Base-by-base conservation (phyloP, 2,329 filamentous ascomycete species). In the Ceratocystis smalleyi region DNA sequence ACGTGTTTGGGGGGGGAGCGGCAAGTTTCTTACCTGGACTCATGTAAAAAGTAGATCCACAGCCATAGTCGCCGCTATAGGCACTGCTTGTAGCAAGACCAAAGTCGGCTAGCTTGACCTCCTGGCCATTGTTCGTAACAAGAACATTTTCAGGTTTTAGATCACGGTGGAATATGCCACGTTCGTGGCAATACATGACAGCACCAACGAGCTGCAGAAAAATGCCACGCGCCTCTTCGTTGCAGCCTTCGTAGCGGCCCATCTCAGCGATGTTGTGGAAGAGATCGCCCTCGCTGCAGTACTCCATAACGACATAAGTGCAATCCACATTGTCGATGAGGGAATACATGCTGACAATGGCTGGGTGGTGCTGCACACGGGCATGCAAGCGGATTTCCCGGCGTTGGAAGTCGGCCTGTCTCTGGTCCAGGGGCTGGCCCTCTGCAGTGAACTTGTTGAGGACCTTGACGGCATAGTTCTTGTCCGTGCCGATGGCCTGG, bases 31-130 rank as follows among this genome's bases (percentile, higher is more conserved):
- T 87, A 96, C 92, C 92, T 83, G 94, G 94, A 72, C 91, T 96
- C 94, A 97, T 99, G 78, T 99, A 99, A 72, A 97, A 97, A 15
- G 92, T 97, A 40, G 94, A 97, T 68, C 94, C 94, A 74, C 94
- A 99, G 71, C 94, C 94, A 75, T 96, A 96, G 74, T 99, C 94
- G 70, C 91, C 88, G 68, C 92, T 96, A 69, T 86, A 80, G 69
- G 84, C 81, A 69, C 92, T 89, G 66, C 84, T 85, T 27, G 91
- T 97, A 66, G 94, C 94, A 64, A 99, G 83, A 73, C 94, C 94
- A 80, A 99, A 99, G 76, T 99, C 94, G 69, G 92, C 94, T 69
- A 99, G 83, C 78, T 97, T 96, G 72, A 96, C 89, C 43, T 90
- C 94, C 76, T 87, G 84, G 69, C 92, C 92, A 68, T 86, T 80